These are phyloP conservation scores for Babesia sp. DNA, from an alignment of 169 alveolate genomes.

Conservation along the genomic window DNA sequence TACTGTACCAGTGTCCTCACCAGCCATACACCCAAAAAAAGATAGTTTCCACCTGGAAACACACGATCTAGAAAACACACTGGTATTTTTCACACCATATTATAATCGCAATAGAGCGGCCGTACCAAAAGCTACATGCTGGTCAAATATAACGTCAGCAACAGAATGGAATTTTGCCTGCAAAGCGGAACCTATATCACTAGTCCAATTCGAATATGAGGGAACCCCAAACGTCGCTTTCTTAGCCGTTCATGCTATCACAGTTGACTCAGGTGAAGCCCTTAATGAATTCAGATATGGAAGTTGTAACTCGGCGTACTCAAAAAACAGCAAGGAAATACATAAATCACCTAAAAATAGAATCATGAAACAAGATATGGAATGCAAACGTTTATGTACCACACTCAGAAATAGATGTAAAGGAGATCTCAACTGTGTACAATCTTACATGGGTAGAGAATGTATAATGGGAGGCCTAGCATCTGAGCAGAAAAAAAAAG, in stretches of 20 bases:
- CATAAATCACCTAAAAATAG: background rate
- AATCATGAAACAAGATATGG: too few relatives aligned
- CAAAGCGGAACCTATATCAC: background rate
- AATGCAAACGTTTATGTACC: background rate
- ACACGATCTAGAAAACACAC: background rate
- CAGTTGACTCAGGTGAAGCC: background rate
- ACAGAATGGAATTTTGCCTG: background rate
- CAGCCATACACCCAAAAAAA: background rate
- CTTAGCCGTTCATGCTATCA: background rate
- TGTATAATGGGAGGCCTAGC: constrained; percentile 3
- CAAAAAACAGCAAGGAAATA: background rate
- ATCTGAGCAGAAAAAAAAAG: background rate
- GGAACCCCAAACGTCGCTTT: constrained; percentile 15
- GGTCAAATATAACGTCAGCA: background rate
- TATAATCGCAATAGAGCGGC: background rate
- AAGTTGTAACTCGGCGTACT: background rate
- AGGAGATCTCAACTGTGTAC: background rate
- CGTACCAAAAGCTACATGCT: background rate
- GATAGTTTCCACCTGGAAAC: background rate
- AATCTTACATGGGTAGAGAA: background rate
- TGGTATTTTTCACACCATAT: constrained; percentile 15
- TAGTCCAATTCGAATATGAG: background rate
- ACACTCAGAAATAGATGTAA: background rate
- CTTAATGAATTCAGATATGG: background rate
- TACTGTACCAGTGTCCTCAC: constrained; percentile 5